A percentile compares a stretch with the other conserved stretches of the same genome.
Evolutionary conservation across 176 grass and related monocot genomes (phyloP).

Genomic region (Urochloa ruziziensis): DNA sequence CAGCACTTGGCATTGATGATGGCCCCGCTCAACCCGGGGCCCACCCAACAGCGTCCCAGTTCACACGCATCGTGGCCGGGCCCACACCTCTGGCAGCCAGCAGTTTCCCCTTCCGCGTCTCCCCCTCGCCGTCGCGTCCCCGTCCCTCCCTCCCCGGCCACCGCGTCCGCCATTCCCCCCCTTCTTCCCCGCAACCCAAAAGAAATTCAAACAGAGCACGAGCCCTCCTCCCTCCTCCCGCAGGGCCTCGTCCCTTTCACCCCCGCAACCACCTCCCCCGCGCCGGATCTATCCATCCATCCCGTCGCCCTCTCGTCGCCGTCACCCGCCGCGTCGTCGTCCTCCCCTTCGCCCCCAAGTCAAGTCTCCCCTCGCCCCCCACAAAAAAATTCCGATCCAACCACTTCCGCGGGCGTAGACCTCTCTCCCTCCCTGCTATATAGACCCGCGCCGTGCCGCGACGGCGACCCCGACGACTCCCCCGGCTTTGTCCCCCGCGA

Average conservation of each 20-base stretch:
- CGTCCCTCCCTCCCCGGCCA: background rate
- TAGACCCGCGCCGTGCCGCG: background rate
- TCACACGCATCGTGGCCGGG: background rate
- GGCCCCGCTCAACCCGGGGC: too few species aligned
- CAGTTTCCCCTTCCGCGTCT: background rate
- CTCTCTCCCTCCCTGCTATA: background rate
- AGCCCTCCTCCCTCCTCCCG: background rate
- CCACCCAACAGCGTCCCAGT: background rate
- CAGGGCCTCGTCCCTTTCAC: background rate
- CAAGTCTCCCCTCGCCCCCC: background rate
- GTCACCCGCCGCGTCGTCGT: background rate
- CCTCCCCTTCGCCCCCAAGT: slow-evolving; percentile 1
- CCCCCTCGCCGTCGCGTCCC: background rate
- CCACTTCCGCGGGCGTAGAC: background rate
- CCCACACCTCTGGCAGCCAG: background rate
- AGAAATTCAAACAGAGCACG: background rate
- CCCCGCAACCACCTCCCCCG: background rate
- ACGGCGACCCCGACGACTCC: slow-evolving; percentile 56
- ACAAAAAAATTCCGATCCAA: slow-evolving; percentile 17
- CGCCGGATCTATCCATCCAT: background rate
- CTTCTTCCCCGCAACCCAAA: background rate
- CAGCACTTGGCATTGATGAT: too few species aligned
- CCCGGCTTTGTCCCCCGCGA: slow-evolving; percentile 1
- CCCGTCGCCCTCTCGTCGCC: background rate
- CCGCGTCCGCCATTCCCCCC: slow-evolving; percentile 1